Conservation (phyloP, 2,329 filamentous ascomycete species). For the Simplicillium sp. region DNA sequence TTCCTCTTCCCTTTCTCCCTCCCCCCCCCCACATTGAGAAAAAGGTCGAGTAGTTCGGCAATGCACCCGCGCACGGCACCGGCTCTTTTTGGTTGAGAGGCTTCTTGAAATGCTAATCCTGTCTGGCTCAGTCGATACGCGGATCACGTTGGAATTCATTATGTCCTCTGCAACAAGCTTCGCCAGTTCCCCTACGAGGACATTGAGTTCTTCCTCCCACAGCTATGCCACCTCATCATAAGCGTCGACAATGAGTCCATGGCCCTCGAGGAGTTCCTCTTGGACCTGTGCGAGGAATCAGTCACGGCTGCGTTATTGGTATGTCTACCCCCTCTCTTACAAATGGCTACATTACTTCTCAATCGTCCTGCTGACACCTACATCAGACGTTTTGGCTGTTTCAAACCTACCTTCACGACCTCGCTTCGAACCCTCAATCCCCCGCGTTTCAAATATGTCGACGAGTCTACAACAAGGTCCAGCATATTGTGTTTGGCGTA, state of each 20-base stretch:
- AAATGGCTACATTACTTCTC: background rate
- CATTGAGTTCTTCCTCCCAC: conserved; percentile 85
- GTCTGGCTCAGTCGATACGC: conserved; percentile 60
- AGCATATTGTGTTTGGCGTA: conserved; percentile 76
- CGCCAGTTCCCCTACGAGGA: conserved; percentile 85
- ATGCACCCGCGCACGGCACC: too few species aligned
- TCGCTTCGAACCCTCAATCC: conserved; percentile 64
- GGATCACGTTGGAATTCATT: conserved; percentile 83
- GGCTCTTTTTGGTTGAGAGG: too few species aligned
- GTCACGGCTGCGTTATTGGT: conserved; percentile 77
- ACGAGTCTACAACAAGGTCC: conserved; percentile 79
- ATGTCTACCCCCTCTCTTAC: conserved; percentile 26
- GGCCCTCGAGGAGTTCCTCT: conserved; percentile 79
- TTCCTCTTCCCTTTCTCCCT: conserved; percentile 1
- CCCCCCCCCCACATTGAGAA: background rate
- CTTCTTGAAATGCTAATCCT: conserved; percentile 9
- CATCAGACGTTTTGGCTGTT: conserved; percentile 80
- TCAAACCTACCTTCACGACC: conserved; percentile 78
- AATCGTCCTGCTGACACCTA: background rate
- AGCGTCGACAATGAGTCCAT: conserved; percentile 87
- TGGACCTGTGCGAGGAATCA: conserved; percentile 80
- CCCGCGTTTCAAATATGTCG: conserved; percentile 74
- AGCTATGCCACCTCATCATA: conserved; percentile 80
- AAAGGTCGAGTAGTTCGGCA: too few species aligned
- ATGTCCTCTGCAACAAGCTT: conserved; percentile 80